phyloP scores from a whole-genome alignment of 441 rosid genomes.

The Pelargonium fulgidum region DNA sequence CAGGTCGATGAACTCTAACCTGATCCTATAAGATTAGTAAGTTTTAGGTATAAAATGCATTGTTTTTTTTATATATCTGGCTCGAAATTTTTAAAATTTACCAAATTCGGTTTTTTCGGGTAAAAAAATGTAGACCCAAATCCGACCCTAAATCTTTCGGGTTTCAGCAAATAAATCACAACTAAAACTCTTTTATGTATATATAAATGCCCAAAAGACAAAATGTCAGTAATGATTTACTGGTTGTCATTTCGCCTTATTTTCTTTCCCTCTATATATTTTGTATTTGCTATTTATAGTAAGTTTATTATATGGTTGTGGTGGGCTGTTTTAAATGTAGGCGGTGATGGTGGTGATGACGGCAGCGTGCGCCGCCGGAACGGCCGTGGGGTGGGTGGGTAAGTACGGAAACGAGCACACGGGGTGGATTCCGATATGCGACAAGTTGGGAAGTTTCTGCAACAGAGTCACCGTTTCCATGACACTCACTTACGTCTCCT shows the following conservation, averaged over 20 bases:
- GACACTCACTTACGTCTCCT: not conserved
- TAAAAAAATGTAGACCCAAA: too few relatives aligned
- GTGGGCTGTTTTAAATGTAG: not conserved
- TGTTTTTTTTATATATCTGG: too few relatives aligned
- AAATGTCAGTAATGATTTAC: too few relatives aligned
- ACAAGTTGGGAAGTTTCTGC: constrained; percentile 6
- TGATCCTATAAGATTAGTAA: too few relatives aligned
- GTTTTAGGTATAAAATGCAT: too few relatives aligned
- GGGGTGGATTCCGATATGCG: constrained; percentile 17
- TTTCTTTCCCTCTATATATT: too few relatives aligned
- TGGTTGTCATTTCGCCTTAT: too few relatives aligned
- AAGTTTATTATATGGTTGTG: not conserved
- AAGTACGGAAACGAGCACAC: constrained; percentile 10
- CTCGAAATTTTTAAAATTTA: too few relatives aligned
- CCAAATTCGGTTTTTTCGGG: too few relatives aligned
- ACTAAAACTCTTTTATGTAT: not conserved
- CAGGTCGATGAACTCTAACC: too few relatives aligned
- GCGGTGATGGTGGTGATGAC: not conserved
- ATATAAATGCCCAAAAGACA: not conserved
- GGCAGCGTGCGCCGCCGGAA: constrained; percentile 1
- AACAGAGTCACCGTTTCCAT: not conserved
- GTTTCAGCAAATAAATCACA: not conserved
- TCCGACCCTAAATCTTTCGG: too few relatives aligned
- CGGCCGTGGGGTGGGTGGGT: constrained; percentile 8
- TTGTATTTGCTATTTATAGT: not conserved